Conservation (phyloP, 1,284 basidiomycete species). For the Lentinula novae-zelandiae region DNA sequence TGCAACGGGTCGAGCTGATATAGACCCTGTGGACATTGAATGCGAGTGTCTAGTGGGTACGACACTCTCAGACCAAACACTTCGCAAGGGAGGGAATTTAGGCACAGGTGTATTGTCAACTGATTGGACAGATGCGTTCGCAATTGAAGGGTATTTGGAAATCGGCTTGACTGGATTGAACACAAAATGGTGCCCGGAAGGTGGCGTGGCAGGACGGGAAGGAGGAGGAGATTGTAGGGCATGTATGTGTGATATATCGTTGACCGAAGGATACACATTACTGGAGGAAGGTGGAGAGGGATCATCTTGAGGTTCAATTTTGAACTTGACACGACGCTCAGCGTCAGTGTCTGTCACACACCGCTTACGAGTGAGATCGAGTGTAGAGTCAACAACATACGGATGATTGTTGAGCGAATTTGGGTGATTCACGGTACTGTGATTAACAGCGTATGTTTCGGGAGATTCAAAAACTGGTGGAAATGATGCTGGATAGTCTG, state of each 20-base stretch:
- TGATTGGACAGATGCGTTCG: background rate
- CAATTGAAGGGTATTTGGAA: background rate
- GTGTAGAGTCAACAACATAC: background rate
- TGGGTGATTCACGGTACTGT: background rate
- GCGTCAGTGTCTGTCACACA: slow-evolving; percentile 62
- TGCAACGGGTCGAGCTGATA: slow-evolving; percentile 23
- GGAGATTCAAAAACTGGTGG: background rate
- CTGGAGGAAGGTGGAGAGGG: slow-evolving; percentile 20
- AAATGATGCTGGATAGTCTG: background rate
- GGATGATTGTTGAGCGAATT: background rate
- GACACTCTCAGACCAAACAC: slow-evolving; percentile 37
- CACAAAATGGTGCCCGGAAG: background rate
- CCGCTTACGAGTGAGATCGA: slow-evolving; percentile 53
- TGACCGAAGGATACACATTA: slow-evolving; percentile 21
- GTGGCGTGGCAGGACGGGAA: slow-evolving; percentile 20
- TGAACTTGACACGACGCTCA: slow-evolving; percentile 59
- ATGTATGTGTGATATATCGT: slow-evolving; percentile 21
- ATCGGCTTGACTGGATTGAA: slow-evolving; percentile 12
- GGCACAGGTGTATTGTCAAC: slow-evolving; percentile 18
- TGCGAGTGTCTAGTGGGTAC: slow-evolving; percentile 35
- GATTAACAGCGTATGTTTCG: background rate
- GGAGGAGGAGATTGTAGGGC: slow-evolving; percentile 33
- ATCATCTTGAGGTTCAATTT: slow-evolving; percentile 67
- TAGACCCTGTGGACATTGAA: slow-evolving; percentile 25
- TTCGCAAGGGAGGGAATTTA: slow-evolving; percentile 30